Percentiles rank a stretch among this genome's conserved stretches.
These are phyloP conservation scores for Trametes sp. DNA, from an alignment of 1,284 basidiomycete genomes.

Conservation along the genomic window DNA sequence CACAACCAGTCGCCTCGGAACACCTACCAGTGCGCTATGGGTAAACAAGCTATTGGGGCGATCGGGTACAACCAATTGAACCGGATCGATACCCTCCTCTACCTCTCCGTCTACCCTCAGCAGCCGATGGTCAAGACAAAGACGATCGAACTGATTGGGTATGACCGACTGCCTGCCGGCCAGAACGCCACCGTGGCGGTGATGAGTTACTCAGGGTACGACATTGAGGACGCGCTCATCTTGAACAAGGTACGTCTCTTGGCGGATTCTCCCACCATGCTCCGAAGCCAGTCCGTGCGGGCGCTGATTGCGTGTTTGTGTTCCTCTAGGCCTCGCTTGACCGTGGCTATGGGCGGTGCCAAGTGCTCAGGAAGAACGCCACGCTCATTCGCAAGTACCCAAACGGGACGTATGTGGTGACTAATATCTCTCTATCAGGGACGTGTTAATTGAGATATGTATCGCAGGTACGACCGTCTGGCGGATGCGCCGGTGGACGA, in stretches of 20 bases:
- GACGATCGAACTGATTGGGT: slow-evolving; percentile 96
- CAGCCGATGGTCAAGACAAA: slow-evolving; percentile 99
- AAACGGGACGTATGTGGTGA: slow-evolving; percentile 95
- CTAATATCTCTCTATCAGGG: background rate
- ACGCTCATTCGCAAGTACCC: slow-evolving; percentile 96
- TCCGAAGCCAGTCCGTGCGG: slow-evolving; percentile 3
- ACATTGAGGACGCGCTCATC: slow-evolving; percentile 99
- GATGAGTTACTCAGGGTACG: slow-evolving; percentile 99
- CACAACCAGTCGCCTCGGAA: slow-evolving; percentile 99
- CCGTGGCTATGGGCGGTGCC: slow-evolving; percentile 96
- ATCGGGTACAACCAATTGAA: slow-evolving; percentile 99
- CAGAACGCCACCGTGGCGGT: slow-evolving; percentile 99
- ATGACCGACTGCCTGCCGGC: slow-evolving; percentile 96
- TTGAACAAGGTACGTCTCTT: slow-evolving; percentile 79
- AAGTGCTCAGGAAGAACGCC: slow-evolving; percentile 95
- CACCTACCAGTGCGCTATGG: slow-evolving; percentile 99
- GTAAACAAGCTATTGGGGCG: slow-evolving; percentile 99
- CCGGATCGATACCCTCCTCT: slow-evolving; percentile 98
- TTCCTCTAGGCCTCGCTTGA: slow-evolving; percentile 89
- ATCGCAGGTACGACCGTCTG: slow-evolving; percentile 84
- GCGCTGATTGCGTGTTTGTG: slow-evolving; percentile 16
- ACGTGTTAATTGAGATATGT: slow-evolving; percentile 2
- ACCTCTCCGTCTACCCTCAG: slow-evolving; percentile 98
- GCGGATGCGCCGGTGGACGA: slow-evolving; percentile 92
- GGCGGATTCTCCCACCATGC: background rate